Evolutionary conservation across 805 yeast species (phyloP), one percentile per base, ranked within the genome.

Genomic region (Lipomyces japonicus): DNA sequence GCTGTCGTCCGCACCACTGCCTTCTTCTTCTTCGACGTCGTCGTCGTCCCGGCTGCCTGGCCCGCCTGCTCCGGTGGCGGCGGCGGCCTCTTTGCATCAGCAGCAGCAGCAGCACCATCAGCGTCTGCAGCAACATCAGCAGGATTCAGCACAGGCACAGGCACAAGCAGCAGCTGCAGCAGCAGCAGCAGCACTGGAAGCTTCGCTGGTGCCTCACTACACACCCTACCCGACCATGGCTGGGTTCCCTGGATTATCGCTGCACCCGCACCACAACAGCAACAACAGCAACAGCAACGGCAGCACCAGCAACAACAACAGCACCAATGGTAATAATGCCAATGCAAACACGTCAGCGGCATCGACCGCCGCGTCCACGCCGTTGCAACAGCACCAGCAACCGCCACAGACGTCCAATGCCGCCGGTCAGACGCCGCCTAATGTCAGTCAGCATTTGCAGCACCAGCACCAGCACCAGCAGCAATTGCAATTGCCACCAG

Each of bases 81-180:
- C 21, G 9, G 21, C 16, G 18, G 38, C 37, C 10, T 24, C 24
- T 19, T 26, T 41, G 46, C 50, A 25, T 45, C 44, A 25, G 37
- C 42, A 28, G 19, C 50, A 34, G 31, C 36, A 28, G n/a, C 51
- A 42, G 40, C 46, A 40, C 43, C 50, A 31, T 10, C 40, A 46
- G 44, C 36, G 28, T 16, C 32, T 46, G 44, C 50, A 44, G 19
- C 48, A 44, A 30, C 42, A 35, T 10, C 39, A 9, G 18, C 22
- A 16, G 39, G 16, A 10, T 18, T 6, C 39, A 14, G 21, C 39
- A 21, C 39, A 35, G 19, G 21, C 6, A 7, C 19, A 12, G n/a
- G 10, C 6, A n/a, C 19, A 12, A 6, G 24, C 41, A 38, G 16
- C 42, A 39, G 18, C 21, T 5, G 4, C 39, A 31, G 31, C 46